Conservation (phyloP, 768 basidiomycete genomes). For the Hericium alpestre region DNA sequence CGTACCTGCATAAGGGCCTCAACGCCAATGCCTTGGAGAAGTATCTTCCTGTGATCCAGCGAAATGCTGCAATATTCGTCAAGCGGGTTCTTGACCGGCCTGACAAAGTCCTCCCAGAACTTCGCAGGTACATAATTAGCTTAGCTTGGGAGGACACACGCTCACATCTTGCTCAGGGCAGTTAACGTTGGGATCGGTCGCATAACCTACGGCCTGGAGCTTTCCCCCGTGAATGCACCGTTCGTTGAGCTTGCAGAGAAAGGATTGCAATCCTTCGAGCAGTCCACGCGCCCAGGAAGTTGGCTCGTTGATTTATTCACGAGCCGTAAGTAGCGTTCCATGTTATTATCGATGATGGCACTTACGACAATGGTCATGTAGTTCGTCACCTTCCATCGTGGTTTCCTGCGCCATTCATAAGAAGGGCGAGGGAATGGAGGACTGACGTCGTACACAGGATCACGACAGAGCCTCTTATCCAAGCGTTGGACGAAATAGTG, state of each 20-base stretch:
- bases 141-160: background rate
- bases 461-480: background rate
- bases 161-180: background rate
- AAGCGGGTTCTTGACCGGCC: background rate
- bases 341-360: background rate
- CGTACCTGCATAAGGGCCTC: background rate
- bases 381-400: background rate
- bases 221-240: background rate
- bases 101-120: background rate
- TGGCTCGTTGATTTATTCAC: background rate
- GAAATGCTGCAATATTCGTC: background rate
- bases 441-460: background rate
- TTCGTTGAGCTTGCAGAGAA: background rate
- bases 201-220: background rate
- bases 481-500: background rate
- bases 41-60: background rate
- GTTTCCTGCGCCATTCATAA: background rate
- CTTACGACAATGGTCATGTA: background rate
- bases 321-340: background rate
- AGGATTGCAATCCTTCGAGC: background rate
- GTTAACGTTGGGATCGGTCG: background rate
- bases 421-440: background rate
- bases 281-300: background rate
- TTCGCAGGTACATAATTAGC: background rate
- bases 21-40: background rate